Evolutionary conservation across 805 yeast species (phyloP), one percentile per base, ranked within the genome.

Genomic region (Groenewaldozyma tartarivorans): DNA sequence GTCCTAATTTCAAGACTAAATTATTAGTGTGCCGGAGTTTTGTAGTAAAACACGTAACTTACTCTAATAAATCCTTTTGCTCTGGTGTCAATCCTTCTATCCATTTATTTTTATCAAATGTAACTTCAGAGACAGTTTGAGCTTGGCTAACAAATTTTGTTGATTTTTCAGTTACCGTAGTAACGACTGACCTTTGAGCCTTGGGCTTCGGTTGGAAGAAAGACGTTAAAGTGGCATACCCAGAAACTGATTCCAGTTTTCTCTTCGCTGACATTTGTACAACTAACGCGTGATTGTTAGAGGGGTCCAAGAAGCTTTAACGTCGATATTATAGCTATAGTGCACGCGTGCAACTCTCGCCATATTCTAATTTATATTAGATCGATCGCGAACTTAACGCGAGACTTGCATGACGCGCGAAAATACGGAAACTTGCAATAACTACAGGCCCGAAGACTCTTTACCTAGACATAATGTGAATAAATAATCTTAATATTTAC

Each of bases 1-100:
- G 84, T 75, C 1, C 66, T 58, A 31, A 86, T 73, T 57, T 92
- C 98, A 18, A 50, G 40, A n/a, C 45, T 39, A 2, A 16, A n/a
- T 21, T 29, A 34, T 39, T 43, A 20, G 29, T 24, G 20, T 33
- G n/a, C 20, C n/a, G 21, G 5, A 35, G 21, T 15, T 35, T 20
- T 17, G 20, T 4, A 11, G 29, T 30, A 13, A 21, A 11, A 15
- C 11, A 39, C n/a, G n/a, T n/a, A n/a, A n/a, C 53, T 22, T 47
- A 63, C 16, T 69, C 62, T 2, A 86, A 66, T 4, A 86, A 62
- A 1, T 59, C 60, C 39, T 53, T 60, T 39, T 77, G 71, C 33
- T 75, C 81, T 1, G 57, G 51, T 0, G 72, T 59, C 7, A 80
- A 61, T 2, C 68, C 48, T 0, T 55, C 49, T 4, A 77, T 47